These are phyloP conservation scores for Parachlorella kessleri DNA, from an alignment of 139 green algal species.

Conservation along the genomic window DNA sequence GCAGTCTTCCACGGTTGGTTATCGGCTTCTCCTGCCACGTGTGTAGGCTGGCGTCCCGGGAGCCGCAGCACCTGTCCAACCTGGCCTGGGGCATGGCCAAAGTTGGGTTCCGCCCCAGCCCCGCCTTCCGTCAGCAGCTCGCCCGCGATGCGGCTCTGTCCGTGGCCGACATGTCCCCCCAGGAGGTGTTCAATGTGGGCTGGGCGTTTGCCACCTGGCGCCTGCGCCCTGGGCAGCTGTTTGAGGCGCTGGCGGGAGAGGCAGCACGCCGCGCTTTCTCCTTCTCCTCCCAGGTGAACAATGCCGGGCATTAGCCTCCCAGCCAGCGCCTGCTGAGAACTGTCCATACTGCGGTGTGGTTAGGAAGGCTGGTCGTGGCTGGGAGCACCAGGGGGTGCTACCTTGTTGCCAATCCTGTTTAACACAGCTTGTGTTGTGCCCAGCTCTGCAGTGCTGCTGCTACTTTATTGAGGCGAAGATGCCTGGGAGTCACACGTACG, in stretches of 20 bases:
- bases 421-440: not conserved
- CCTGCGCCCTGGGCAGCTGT: not conserved
- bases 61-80: conserved; percentile 40
- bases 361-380: no score
- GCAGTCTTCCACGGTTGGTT: no score
- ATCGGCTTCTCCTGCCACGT: no score
- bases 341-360: no score
- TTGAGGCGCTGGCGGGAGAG: conserved; percentile 4
- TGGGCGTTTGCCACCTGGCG: conserved; percentile 13
- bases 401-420: no score
- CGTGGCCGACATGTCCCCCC: conserved; percentile 14
- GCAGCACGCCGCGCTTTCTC: conserved; percentile 4
- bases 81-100: conserved; percentile 36
- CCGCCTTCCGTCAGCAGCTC: conserved; percentile 13
- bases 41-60: conserved; percentile 14
- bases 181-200: conserved; percentile 26
- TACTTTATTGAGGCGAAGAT: not conserved
- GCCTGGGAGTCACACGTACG: not conserved
- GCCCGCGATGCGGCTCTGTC: conserved; percentile 8
- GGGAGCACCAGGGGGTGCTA: no score
- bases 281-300: conserved; percentile 1
- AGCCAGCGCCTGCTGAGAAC: no score
- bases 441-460: not conserved
- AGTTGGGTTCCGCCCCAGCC: conserved; percentile 10
- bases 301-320: not conserved